phyloP scores from a whole-genome alignment of 2,329 filamentous ascomycete genomes.

The Aspergillus sp. region DNA sequence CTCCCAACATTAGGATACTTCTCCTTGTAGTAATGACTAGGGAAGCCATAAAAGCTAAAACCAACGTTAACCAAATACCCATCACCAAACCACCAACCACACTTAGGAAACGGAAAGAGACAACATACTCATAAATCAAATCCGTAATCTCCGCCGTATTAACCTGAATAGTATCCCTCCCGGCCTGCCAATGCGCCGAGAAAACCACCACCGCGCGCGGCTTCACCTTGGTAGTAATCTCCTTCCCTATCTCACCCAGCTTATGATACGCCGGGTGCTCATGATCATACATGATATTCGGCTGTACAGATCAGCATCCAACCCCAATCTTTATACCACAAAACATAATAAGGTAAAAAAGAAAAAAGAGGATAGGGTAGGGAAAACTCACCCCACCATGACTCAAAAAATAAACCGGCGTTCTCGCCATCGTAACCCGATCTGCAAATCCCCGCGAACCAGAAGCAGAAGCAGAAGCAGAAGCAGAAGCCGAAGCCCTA shows the following conservation, averaged over 20 bases:
- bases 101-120: neutral
- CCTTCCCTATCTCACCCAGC: conserved; percentile 65
- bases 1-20: conserved; percentile 67
- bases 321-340: neutral
- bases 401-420: conserved; percentile 57
- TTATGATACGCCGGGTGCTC: conserved; percentile 67
- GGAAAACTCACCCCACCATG: conserved; percentile 47
- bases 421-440: conserved; percentile 30
- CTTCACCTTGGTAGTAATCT: conserved; percentile 70
- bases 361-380: neutral
- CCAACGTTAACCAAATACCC: neutral
- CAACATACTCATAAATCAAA: conserved; percentile 66
- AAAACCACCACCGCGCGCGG: conserved; percentile 74
- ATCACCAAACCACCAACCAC: neutral
- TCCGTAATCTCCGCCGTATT: conserved; percentile 66
- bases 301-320: conserved; percentile 35
- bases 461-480: neutral
- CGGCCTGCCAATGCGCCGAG: conserved; percentile 74
- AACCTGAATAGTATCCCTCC: conserved; percentile 59
- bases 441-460: conserved; percentile 14
- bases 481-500: neutral
- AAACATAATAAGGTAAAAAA: neutral
- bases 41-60: conserved; percentile 69
- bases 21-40: conserved; percentile 67
- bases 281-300: conserved; percentile 68